Percentiles rank a stretch among this genome's conserved stretches.
phyloP scores from a whole-genome alignment of 169 alveolate genomes.

The Perkinsus olseni region DNA sequence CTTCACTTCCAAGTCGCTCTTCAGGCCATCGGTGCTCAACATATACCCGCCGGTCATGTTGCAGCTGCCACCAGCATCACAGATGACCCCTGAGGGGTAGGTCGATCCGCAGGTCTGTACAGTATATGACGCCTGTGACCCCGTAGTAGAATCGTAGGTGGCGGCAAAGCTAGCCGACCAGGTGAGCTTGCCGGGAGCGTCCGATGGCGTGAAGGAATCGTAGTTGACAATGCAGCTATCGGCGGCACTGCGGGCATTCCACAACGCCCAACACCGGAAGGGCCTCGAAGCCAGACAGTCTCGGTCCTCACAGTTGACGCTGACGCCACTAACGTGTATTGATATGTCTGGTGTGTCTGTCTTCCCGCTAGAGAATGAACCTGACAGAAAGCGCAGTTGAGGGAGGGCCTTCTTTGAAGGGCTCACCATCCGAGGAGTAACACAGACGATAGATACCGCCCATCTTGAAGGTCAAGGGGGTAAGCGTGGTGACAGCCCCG shows the following conservation, averaged over 20 bases:
- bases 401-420: not conserved
- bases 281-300: not conserved
- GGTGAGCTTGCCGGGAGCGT: not conserved
- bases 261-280: not conserved
- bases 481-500: not conserved
- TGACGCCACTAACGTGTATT: not conserved
- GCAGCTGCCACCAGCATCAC: not conserved
- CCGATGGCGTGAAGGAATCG: not conserved
- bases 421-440: not conserved
- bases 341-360: not conserved
- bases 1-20: not conserved
- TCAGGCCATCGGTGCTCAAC: not conserved
- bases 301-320: not conserved
- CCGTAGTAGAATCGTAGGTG: not conserved
- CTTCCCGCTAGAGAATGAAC: not conserved
- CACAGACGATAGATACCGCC: slow-evolving; percentile 10
- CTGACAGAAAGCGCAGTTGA: not conserved
- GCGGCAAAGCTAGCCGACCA: not conserved
- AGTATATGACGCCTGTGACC: not conserved
- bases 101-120: not conserved
- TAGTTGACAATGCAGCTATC: not conserved
- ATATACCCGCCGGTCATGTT: not conserved
- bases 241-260: not conserved
- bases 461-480: slow-evolving; percentile 8
- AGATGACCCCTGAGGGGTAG: not conserved